These are phyloP conservation scores for Diospyros kaki DNA, from an alignment of 148 eudicot species.

Conservation along the genomic window DNA sequence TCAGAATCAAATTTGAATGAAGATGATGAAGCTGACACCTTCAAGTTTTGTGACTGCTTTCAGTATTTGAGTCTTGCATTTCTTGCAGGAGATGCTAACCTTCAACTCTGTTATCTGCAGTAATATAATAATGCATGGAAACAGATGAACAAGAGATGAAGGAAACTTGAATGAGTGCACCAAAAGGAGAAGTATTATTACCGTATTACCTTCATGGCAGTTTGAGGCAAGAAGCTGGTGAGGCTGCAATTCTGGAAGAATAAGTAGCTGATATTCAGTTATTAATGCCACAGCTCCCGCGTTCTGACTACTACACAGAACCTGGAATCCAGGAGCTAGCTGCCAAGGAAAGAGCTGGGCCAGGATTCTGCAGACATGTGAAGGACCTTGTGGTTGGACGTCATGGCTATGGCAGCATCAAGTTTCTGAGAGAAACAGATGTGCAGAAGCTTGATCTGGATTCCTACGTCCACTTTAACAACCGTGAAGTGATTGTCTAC, in stretches of 20 bases:
- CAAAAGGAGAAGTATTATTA: too few relatives aligned
- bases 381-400: slow-evolving; percentile 70
- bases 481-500: slow-evolving; percentile 54
- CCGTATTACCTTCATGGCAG: too few relatives aligned
- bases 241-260: slow-evolving; percentile 3
- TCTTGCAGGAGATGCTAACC: too few relatives aligned
- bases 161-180: too few relatives aligned
- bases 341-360: slow-evolving; percentile 37
- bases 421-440: slow-evolving; percentile 63
- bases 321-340: slow-evolving; percentile 45
- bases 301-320: slow-evolving; percentile 47
- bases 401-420: slow-evolving; percentile 58
- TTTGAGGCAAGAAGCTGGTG: too few relatives aligned
- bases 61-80: too few relatives aligned
- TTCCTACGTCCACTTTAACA: slow-evolving; percentile 38
- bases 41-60: too few relatives aligned
- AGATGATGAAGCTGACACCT: too few relatives aligned
- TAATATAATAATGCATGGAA: too few relatives aligned
- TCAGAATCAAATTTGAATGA: too few relatives aligned
- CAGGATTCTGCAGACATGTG: slow-evolving; percentile 57
- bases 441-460: slow-evolving; percentile 53
- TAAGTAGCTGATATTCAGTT: slow-evolving; percentile 10
- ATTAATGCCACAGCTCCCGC: slow-evolving; percentile 49
- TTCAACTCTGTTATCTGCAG: too few relatives aligned
- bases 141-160: too few relatives aligned